Evolutionary conservation across 768 basidiomycete species (phyloP).

Genomic region (Pilatotrama ljubarskyi): DNA sequence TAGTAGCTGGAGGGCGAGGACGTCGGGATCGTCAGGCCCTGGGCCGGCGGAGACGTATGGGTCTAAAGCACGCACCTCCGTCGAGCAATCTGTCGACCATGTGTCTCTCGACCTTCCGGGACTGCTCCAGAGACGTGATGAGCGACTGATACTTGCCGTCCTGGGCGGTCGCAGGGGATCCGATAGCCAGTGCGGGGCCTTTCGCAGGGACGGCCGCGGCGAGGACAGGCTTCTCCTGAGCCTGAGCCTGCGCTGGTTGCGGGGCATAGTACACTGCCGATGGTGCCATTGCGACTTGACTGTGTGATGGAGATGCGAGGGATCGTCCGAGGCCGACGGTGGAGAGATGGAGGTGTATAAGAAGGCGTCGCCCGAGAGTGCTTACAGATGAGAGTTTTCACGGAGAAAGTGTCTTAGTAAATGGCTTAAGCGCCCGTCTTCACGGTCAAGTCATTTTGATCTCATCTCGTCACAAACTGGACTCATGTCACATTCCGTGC

Average conservation of each 20-base stretch:
- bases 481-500: constrained; percentile 10
- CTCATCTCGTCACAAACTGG: constrained; percentile 19
- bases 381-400: constrained; percentile 11
- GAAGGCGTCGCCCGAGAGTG: neutral
- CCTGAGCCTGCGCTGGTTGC: constrained; percentile 14
- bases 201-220: constrained; percentile 31
- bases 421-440: constrained; percentile 10
- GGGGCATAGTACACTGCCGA: constrained; percentile 47
- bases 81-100: constrained; percentile 83
- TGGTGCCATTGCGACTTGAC: constrained; percentile 52
- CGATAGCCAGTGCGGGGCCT: constrained; percentile 68
- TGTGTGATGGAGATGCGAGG: neutral
- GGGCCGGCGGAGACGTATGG: neutral
- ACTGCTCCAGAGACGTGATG: constrained; percentile 57
- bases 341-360: constrained; percentile 5
- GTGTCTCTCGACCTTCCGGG: constrained; percentile 66
- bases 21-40: neutral
- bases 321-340: neutral
- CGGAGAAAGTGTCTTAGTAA: constrained; percentile 15
- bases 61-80: constrained; percentile 53
- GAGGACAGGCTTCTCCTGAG: constrained; percentile 26
- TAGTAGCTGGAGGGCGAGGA: constrained; percentile 48
- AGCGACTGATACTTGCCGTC: constrained; percentile 78
- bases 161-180: constrained; percentile 74
- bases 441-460: constrained; percentile 20